A percentile compares a stretch with the other conserved stretches of the same genome.
Evolutionary conservation across 2,329 filamentous ascomycete species (phyloP).

Genomic region (Phoma sp.): DNA sequence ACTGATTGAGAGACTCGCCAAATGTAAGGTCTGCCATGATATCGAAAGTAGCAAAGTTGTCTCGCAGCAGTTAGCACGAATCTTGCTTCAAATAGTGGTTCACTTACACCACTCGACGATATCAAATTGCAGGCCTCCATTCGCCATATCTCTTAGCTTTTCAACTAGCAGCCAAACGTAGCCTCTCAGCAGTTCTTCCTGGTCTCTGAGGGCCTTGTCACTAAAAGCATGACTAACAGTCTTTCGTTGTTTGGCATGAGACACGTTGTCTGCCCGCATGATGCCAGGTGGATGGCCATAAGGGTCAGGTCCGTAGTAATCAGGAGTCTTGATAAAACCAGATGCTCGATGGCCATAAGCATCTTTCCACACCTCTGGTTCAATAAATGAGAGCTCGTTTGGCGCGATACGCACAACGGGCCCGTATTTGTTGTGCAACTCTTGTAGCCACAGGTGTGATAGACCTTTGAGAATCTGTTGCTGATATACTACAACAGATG

Average conservation of each 20-base stretch:
- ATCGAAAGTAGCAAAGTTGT: constrained; percentile 16
- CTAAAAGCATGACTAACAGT: constrained; percentile 48
- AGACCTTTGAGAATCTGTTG: constrained; percentile 25
- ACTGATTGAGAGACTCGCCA: constrained; percentile 39
- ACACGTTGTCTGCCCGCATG: constrained; percentile 36
- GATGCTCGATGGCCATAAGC: constrained; percentile 45
- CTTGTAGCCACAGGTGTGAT: constrained; percentile 22
- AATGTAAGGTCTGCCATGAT: constrained; percentile 46
- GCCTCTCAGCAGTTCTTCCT: constrained; percentile 43
- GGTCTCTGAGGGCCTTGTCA: constrained; percentile 44
- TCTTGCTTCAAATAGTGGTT: too few species aligned
- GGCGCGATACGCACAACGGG: constrained; percentile 48
- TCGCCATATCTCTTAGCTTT: constrained; percentile 38
- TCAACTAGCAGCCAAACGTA: constrained; percentile 49
- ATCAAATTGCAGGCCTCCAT: constrained; percentile 18
- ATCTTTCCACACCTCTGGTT: constrained; percentile 46
- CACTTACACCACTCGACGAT: constrained; percentile 28
- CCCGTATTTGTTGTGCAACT: constrained; percentile 48
- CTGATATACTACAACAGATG: constrained; percentile 7
- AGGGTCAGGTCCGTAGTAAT: constrained; percentile 41
- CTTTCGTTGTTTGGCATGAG: constrained; percentile 45
- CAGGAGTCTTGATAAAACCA: constrained; percentile 40
- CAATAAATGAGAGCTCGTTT: constrained; percentile 48
- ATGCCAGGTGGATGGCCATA: constrained; percentile 26
- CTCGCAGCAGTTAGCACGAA: neutral